These are phyloP conservation scores for Cryptosporidium sp. DNA, from an alignment of 169 alveolate genomes.

Conservation along the genomic window DNA sequence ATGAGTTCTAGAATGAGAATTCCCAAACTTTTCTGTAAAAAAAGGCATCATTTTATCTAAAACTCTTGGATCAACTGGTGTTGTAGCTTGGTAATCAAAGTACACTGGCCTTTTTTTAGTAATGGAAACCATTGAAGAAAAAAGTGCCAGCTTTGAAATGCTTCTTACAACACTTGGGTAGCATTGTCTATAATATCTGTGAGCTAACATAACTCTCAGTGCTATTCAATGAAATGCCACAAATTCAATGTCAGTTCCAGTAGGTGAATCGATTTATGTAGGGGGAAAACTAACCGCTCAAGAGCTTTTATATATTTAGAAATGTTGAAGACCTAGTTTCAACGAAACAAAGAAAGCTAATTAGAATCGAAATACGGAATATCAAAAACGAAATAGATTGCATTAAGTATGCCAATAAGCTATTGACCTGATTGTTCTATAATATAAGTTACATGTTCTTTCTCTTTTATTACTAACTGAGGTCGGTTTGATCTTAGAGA, in stretches of 20 bases:
- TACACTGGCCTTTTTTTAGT: conserved; percentile 78
- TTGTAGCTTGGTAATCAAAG: conserved; percentile 97
- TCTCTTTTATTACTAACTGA: not conserved
- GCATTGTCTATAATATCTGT: not conserved
- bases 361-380: not conserved
- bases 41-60: conserved; percentile 97
- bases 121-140: conserved; percentile 13
- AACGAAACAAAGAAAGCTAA: not conserved
- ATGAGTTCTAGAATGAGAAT: conserved; percentile 97
- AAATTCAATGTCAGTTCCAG: not conserved
- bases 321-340: not conserved
- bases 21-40: conserved; percentile 93
- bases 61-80: conserved; percentile 98
- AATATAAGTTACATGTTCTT: not conserved
- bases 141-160: conserved; percentile 12
- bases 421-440: not conserved
- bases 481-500: not conserved
- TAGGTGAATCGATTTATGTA: not conserved
- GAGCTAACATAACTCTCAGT: not conserved
- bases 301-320: not conserved
- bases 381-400: not conserved
- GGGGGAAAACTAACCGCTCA: not conserved
- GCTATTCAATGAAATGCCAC: not conserved
- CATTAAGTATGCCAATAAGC: not conserved
- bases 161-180: not conserved